phyloP scores from a whole-genome alignment of 371 early-diverging fungal genomes.

The Rhizomucor pusillus region DNA sequence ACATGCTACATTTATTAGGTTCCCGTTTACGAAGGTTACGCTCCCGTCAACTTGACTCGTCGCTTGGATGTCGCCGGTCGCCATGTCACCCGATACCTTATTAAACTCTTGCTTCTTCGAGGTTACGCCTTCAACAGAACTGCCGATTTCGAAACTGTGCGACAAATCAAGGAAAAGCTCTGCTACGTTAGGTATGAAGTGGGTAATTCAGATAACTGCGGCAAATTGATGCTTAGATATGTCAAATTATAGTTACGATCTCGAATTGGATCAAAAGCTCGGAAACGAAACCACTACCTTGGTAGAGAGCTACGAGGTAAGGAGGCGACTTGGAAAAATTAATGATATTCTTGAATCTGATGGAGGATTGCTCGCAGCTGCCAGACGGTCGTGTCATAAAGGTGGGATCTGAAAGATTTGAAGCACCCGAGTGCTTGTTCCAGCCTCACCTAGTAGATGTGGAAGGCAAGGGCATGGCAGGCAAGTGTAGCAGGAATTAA shows the following conservation, averaged over 20 bases:
- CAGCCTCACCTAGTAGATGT: conserved; percentile 95
- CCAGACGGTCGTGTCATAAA: conserved; percentile 98
- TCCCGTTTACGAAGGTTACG: conserved; percentile 94
- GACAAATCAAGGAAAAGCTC: conserved; percentile 95
- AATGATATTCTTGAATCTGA: no score
- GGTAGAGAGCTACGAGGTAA: conserved; percentile 91
- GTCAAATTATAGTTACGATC: conserved; percentile 72
- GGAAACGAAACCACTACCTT: conserved; percentile 96
- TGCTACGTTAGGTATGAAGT: conserved; percentile 88
- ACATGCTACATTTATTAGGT: conserved; percentile 36
- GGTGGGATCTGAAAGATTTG: conserved; percentile 96
- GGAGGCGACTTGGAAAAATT: not conserved
- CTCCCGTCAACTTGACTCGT: conserved; percentile 87
- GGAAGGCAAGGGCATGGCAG: conserved; percentile 91
- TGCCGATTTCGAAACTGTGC: conserved; percentile 97
- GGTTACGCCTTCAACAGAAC: conserved; percentile 97
- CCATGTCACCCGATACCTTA: conserved; percentile 94
- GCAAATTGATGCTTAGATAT: no score
- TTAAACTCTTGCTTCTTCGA: conserved; percentile 88
- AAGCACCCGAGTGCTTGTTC: conserved; percentile 98
- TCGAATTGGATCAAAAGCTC: conserved; percentile 90
- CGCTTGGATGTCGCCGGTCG: conserved; percentile 96
- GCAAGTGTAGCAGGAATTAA: conserved; percentile 31
- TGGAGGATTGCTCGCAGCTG: conserved; percentile 44
- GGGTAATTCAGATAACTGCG: no score